A percentile compares a stretch with the other conserved stretches of the same genome.
phyloP scores from a whole-genome alignment of 73 alveolate species.

The Paramecium octaurelia region DNA sequence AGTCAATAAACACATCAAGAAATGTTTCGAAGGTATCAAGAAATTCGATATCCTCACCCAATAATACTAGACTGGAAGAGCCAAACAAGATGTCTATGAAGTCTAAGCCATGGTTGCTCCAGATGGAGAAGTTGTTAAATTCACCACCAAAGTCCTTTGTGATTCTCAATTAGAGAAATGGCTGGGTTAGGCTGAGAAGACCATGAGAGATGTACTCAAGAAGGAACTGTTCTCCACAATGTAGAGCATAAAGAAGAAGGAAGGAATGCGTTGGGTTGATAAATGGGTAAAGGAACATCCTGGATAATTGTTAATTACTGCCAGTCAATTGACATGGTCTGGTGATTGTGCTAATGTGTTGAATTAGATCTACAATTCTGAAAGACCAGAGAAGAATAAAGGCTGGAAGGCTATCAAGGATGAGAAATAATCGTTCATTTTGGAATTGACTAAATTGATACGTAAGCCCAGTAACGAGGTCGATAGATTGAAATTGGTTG shows the following conservation, averaged over 20 bases:
- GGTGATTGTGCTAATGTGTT: constrained; percentile 49
- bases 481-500: constrained; percentile 85
- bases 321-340: constrained; percentile 85
- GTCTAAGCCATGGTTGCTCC: constrained; percentile 92
- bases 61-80: constrained; percentile 63
- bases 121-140: constrained; percentile 89
- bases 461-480: constrained; percentile 59
- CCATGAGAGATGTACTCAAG: constrained; percentile 89
- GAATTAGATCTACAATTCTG: constrained; percentile 43
- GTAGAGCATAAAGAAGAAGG: constrained; percentile 51
- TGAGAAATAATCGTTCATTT: constrained; percentile 44
- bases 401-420: constrained; percentile 55
- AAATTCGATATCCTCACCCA: constrained; percentile 68
- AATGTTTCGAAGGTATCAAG: constrained; percentile 97
- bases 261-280: constrained; percentile 63
- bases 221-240: constrained; percentile 65
- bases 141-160: constrained; percentile 82
- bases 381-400: constrained; percentile 58
- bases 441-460: constrained; percentile 63
- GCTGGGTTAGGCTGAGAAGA: constrained; percentile 87
- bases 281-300: constrained; percentile 87
- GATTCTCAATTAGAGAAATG: constrained; percentile 96
- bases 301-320: constrained; percentile 83
- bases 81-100: constrained; percentile 74
- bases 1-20: constrained; percentile 96